Evolutionary conservation across 805 yeast genomes (phyloP).

Genomic region (Hanseniaspora lachancei): DNA sequence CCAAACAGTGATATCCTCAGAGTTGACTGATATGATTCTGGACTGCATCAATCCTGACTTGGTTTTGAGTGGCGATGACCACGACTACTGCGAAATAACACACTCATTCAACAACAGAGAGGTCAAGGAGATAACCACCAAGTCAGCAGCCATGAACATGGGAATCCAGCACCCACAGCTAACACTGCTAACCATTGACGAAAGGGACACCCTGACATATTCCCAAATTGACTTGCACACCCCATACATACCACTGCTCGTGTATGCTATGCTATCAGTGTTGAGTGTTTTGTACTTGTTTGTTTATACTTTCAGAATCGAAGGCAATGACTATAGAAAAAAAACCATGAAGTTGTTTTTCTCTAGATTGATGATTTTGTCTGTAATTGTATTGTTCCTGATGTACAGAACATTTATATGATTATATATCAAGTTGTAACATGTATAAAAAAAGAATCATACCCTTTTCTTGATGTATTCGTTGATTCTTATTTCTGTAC

Average conservation of each 20-base stretch:
- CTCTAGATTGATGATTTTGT: not conserved
- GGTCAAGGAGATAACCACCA: slow-evolving; percentile 65
- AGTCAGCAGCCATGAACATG: slow-evolving; percentile 85
- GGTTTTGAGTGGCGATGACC: slow-evolving; percentile 89
- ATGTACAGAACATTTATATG: not conserved
- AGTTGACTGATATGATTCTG: slow-evolving; percentile 46
- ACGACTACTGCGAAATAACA: slow-evolving; percentile 74
- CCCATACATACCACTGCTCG: slow-evolving; percentile 34
- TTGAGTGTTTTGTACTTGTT: not conserved
- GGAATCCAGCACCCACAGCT: slow-evolving; percentile 78
- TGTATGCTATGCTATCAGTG: not conserved
- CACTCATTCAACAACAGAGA: slow-evolving; percentile 32
- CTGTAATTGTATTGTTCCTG: not conserved
- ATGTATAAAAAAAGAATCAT: not conserved
- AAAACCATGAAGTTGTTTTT: not conserved
- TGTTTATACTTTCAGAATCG: not conserved
- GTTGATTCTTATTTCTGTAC: not conserved
- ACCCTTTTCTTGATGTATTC: slow-evolving; percentile 9
- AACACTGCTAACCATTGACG: slow-evolving; percentile 48
- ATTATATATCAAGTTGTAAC: not conserved
- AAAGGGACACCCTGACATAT: slow-evolving; percentile 20
- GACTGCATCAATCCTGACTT: slow-evolving; percentile 48
- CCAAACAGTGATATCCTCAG: slow-evolving; percentile 70
- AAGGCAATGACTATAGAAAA: not conserved
- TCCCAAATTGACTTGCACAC: slow-evolving; percentile 44